Base-by-base conservation (phyloP, 2,329 filamentous ascomycete species). In the Aspergillus uvarum region DNA sequence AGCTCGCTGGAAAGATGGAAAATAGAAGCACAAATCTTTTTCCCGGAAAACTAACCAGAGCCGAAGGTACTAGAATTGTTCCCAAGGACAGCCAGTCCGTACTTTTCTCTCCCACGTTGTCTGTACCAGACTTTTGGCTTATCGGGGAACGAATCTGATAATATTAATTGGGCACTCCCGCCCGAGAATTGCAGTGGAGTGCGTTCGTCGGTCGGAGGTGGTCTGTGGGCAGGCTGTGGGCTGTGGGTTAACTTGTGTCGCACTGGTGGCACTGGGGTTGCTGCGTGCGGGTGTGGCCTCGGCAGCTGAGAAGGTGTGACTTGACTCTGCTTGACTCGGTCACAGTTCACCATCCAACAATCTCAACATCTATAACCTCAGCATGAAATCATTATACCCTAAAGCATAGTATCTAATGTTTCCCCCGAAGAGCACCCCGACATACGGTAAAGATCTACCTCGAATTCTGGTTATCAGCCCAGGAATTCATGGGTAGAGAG, bases 141-240 rank as follows among this genome's bases (percentile, higher is more conserved):
- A 44, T 47, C 19, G 21, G 31, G 38, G 42, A 47, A 26, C 51
- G 11, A 12, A 35, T 35, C 32, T 12, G 32, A 12, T 16, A 16
- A 35, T 16, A 35, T 35, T 35, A 29, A 35, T 42, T 42, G 47
- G 44, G n/a, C 42, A 29, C 31, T 55, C 42, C 24, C 26, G 21
- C 6, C 22, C 16, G 22, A 6, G 22, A 29, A 29, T 8, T 4
- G 48, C 14, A 24, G 24, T 50, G 48, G 16, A 29, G 48, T 26
- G 14, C 22, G 19, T 16, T 24, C 22, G 22, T 29, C 48, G 24
- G 48, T 29, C 22, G 48, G 22, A n/a, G 16, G 53, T 55, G 53
- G 53, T 55, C 53, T 55, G 53, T 55, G 53, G 31, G 38, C 52
- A 22, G 16, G 22, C 16, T 47, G 42, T 53, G 53, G 52, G 52